These are phyloP conservation scores for Hymenoscyphus fraxineus DNA, from an alignment of 2,329 filamentous ascomycete genomes.

Conservation along the genomic window DNA sequence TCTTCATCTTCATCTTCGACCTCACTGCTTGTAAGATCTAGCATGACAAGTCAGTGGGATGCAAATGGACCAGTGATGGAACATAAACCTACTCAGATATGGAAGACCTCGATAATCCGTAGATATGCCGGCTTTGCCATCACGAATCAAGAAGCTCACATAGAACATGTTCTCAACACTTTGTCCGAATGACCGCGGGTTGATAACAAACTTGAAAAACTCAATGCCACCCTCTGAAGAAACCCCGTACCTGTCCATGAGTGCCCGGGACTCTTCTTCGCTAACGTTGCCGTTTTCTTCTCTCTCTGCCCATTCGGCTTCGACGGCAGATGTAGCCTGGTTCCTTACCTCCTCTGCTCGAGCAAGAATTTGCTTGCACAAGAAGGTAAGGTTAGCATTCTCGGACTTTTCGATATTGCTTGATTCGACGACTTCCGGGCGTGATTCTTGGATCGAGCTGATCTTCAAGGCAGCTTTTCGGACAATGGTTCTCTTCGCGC, in stretches of 20 bases:
- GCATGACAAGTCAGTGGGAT: conserved; percentile 38
- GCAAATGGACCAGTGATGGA: conserved; percentile 1
- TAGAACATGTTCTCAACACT: conserved; percentile 98
- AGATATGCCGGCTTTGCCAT: conserved; percentile 72
- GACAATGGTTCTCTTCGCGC: conserved; percentile 65
- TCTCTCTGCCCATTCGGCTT: conserved; percentile 41
- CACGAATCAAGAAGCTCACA: conserved; percentile 86
- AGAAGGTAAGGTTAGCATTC: conserved; percentile 71
- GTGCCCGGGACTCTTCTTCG: conserved; percentile 42
- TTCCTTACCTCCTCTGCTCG: conserved; percentile 52
- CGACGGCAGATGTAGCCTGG: conserved; percentile 40
- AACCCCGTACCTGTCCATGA: conserved; percentile 65
- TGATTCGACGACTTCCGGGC: conserved; percentile 72
- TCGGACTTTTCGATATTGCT: conserved; percentile 71
- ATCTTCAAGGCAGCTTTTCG: conserved; percentile 64
- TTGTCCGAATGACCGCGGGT: conserved; percentile 86
- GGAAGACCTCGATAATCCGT: conserved; percentile 72
- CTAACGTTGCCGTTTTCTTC: conserved; percentile 45
- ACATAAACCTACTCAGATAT: conserved; percentile 64
- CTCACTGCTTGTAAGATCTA: conserved; percentile 44
- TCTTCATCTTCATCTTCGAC: conserved; percentile 8
- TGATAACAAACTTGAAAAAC: conserved; percentile 82
- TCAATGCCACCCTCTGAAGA: conserved; percentile 68
- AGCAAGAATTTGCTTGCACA: conserved; percentile 71
- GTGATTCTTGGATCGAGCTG: conserved; percentile 64